Percentiles rank a stretch among this genome's conserved stretches.
phyloP scores from a whole-genome alignment of 148 eudicot genomes.

The Chenopodium album region DNA sequence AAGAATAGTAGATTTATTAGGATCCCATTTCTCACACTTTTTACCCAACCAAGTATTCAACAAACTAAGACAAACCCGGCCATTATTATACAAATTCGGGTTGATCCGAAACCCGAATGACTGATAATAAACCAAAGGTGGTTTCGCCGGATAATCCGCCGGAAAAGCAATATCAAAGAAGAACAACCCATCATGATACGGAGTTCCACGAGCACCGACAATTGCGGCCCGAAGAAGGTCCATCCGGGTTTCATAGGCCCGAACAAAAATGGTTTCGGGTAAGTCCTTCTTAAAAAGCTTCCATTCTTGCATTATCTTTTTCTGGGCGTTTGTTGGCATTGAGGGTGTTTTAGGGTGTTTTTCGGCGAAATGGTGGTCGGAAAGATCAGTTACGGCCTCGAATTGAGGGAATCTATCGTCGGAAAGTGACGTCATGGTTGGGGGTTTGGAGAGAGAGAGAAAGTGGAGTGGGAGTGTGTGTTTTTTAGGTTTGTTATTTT shows the following conservation, averaged over 20 bases:
- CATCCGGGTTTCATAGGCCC: constrained; percentile 60
- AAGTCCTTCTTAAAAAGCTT: constrained; percentile 44
- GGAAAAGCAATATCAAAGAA: constrained; percentile 72
- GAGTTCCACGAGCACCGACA: constrained; percentile 75
- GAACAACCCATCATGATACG: constrained; percentile 79
- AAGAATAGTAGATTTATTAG: constrained; percentile 44
- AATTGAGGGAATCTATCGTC: constrained; percentile 40
- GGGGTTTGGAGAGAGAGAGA: background rate
- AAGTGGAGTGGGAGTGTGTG: background rate
- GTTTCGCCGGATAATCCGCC: constrained; percentile 50
- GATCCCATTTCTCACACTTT: constrained; percentile 50
- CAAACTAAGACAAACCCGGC: constrained; percentile 67
- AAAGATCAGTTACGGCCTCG: constrained; percentile 42
- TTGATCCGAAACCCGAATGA: constrained; percentile 65
- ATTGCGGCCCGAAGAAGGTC: constrained; percentile 75
- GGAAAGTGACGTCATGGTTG: constrained; percentile 7
- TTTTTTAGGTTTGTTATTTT: background rate
- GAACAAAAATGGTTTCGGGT: constrained; percentile 64
- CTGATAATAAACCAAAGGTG: constrained; percentile 52
- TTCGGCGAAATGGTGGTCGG: constrained; percentile 45
- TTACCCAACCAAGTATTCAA: constrained; percentile 72
- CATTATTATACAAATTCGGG: constrained; percentile 62
- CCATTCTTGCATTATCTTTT: constrained; percentile 76
- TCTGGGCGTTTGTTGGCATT: constrained; percentile 11
- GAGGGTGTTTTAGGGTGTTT: background rate